Conservation (phyloP, 257 asterid species). For the Plantago elongata region DNA sequence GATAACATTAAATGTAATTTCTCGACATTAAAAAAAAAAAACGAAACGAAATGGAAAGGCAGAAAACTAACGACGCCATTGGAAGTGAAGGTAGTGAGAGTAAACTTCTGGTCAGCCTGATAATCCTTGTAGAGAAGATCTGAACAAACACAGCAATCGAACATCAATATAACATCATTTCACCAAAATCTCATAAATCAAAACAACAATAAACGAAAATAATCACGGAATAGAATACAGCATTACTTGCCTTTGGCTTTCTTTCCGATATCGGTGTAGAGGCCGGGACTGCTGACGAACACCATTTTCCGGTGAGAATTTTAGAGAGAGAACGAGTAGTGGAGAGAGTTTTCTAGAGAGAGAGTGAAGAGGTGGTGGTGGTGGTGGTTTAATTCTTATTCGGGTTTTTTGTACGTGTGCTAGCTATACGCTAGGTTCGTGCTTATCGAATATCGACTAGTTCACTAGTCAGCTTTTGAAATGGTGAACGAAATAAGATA, state of each 20-base stretch:
- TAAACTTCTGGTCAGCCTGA: conserved; percentile 54
- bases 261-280: conserved; percentile 59
- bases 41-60: background rate
- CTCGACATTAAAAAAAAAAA: background rate
- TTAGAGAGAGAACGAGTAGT: conserved; percentile 18
- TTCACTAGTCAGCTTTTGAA: background rate
- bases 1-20: background rate
- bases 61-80: conserved; percentile 46
- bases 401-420: background rate
- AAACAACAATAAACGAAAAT: background rate
- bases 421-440: background rate
- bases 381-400: background rate
- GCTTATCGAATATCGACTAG: conserved; percentile 3
- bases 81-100: conserved; percentile 48
- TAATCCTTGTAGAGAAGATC: conserved; percentile 60
- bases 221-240: background rate
- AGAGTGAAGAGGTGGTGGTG: conserved; percentile 23
- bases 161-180: background rate
- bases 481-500: background rate
- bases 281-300: conserved; percentile 56
- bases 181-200: conserved; percentile 1
- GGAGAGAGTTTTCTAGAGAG: conserved; percentile 29
- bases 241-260: conserved; percentile 46
- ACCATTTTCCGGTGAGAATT: conserved; percentile 29
- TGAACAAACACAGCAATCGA: conserved; percentile 13